Base-by-base conservation (phyloP, 306 rosid species). In the Ormosia emarginata region DNA sequence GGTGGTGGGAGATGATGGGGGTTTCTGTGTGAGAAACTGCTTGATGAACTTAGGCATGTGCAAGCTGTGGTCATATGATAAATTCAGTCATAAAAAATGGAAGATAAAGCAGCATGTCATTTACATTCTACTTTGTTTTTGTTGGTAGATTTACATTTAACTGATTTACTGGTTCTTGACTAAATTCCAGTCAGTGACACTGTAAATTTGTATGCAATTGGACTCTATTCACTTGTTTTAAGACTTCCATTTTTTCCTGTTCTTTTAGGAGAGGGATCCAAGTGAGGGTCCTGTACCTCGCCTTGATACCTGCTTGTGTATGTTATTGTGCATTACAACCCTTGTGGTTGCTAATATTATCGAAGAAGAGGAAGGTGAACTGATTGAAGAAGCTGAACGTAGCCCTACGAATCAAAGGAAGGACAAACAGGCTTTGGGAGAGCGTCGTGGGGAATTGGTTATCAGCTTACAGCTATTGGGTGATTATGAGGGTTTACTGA, bases 261-360 rank as follows among this genome's bases (percentile, higher is more conserved):
- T 67, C 71, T 85, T 77, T 79, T 62, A 95, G 99, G 99, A 95
- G 92, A 92, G 97, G 83, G 98, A 92, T 88, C 91, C 96, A 8
- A 79, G 86, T 68, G 99, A 95, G 85, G 99, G 98, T 73, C 99
- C 99, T 82, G 97, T 91, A 70, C 98, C 99, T 86, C 97, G 98
- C 76, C 90, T 95, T 44, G 99, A 95, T 84, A 93, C 98, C 75
- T 87, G 99, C 88, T 81, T 95, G 84, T 92, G 93, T 91, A 86
- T 93, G 98, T 77, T 95, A 53, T 86, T 95, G 88, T 90, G 96
- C 83, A 86, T 92, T 70, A 84, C 98, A 12, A 90, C 93, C 57
- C 98, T 93, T 68, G 92, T 91, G 0, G 91, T 95, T 29, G 87
- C 98, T 59, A 86, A 86, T 78, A 85, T 95, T 76, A 82, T 93